Evolutionary conservation across 2,329 filamentous ascomycete genomes (phyloP), one percentile per base, ranked within the genome.

Genomic region (Cadophora sp.): DNA sequence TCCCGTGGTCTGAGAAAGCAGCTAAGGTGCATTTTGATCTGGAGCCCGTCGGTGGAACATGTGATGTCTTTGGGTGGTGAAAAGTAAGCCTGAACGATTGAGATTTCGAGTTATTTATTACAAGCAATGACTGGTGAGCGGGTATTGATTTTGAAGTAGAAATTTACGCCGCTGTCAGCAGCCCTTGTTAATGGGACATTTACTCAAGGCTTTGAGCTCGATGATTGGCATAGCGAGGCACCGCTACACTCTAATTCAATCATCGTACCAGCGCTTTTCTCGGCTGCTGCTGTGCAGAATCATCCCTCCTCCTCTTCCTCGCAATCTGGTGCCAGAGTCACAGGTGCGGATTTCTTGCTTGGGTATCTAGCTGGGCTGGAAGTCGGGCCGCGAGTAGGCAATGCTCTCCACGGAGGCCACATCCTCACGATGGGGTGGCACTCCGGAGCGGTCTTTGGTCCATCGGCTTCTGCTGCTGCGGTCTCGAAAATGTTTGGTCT

Each of bases 141-240:
- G 8, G 4, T 22, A 48, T 20, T 43, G n/a, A 48, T 13, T 8
- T 33, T 30, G 13, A 14, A 18, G 14, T 20, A 79, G 72, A 78
- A 78, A 70, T 58, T 80, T 1, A 74, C 74, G 2, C 78, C 80
- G 1, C 68, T 83, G 5, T 68, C 78, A 3, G 81, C 81, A 0
- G 78, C 80, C 0, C 66, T 82, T 0, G 66, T 83, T 7, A 83
- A 83, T 68, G 78, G 78, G 20, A 75, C 80, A 1, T 81, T 80
- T 66, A 80, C 82, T 61, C 81, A 83, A 70, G 80, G 76, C 1
- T 79, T 79, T 43, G 81, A 83, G 67, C 69, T 83, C 1, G 80
- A 83, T 66, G 81, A 83, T 67, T 82, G 75, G 64, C 81, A 83
- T 68, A 74, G 70, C 41, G 71, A 71, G 33, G 81, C 81, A 0